These are phyloP conservation scores for Phytopythium chamaehyphon DNA, from an alignment of 352 stramenopile species.

Conservation along the genomic window DNA sequence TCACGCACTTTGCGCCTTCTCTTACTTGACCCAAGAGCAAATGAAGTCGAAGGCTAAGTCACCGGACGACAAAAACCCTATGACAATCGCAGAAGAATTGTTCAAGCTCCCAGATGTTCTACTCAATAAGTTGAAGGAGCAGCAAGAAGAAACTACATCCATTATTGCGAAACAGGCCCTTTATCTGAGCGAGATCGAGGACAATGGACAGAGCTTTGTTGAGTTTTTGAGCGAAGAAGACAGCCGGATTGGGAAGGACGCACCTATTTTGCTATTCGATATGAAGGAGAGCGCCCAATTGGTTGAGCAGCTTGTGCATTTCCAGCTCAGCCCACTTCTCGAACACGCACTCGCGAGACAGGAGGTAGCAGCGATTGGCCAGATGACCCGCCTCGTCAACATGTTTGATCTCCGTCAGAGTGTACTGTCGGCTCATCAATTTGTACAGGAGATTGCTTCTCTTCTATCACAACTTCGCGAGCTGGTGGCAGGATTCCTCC, in stretches of 20 bases:
- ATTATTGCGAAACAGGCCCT: slow-evolving; percentile 69
- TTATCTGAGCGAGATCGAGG: slow-evolving; percentile 68
- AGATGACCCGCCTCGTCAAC: slow-evolving; percentile 61
- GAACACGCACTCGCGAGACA: slow-evolving; percentile 64
- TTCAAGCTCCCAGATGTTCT: slow-evolving; percentile 58
- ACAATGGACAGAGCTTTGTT: slow-evolving; percentile 42
- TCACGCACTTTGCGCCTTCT: slow-evolving; percentile 81
- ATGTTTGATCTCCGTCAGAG: slow-evolving; percentile 22
- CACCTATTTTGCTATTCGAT: slow-evolving; percentile 77
- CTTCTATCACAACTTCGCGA: slow-evolving; percentile 43
- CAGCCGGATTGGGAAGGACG: slow-evolving; percentile 63
- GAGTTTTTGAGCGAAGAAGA: slow-evolving; percentile 56
- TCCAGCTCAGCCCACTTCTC: slow-evolving; percentile 73
- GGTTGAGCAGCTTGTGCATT: slow-evolving; percentile 65
- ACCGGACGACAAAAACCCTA: slow-evolving; percentile 4
- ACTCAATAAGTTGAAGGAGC: slow-evolving; percentile 54
- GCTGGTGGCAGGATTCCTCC: slow-evolving; percentile 50
- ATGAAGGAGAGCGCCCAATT: slow-evolving; percentile 67
- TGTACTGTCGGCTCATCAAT: background rate
- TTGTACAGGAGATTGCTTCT: slow-evolving; percentile 20
- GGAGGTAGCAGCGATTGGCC: slow-evolving; percentile 55
- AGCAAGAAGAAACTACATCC: slow-evolving; percentile 42
- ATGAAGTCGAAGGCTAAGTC: slow-evolving; percentile 2
- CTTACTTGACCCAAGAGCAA: slow-evolving; percentile 64
- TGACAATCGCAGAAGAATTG: slow-evolving; percentile 62